Conservation (phyloP, 768 basidiomycete genomes). For the Lentinula edodes region DNA sequence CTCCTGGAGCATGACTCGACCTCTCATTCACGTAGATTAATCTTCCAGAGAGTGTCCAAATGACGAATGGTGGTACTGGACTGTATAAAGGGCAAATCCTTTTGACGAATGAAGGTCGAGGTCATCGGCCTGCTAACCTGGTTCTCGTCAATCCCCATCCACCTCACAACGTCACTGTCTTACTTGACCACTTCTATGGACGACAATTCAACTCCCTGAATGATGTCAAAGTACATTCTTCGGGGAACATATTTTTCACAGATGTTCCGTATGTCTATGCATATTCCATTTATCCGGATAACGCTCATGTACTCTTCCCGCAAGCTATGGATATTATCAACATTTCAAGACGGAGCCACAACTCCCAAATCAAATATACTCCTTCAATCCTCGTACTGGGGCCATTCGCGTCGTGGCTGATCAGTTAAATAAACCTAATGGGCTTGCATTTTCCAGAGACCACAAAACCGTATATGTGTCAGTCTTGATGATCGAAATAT, state of each 20-base stretch:
- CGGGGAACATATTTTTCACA: slow-evolving; percentile 14
- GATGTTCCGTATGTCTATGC: slow-evolving; percentile 25
- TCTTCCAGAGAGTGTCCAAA: slow-evolving; percentile 23
- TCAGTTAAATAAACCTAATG: slow-evolving; percentile 19
- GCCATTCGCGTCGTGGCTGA: slow-evolving; percentile 38
- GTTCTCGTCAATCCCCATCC: slow-evolving; percentile 27
- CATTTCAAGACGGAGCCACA: slow-evolving; percentile 32
- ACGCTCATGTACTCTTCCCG: slow-evolving; percentile 18
- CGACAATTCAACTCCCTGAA: slow-evolving; percentile 42
- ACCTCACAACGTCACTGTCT: slow-evolving; percentile 33
- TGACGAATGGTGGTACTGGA: slow-evolving; percentile 40
- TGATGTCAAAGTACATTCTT: slow-evolving; percentile 35
- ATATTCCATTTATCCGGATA: not conserved
- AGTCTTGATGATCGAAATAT: not conserved
- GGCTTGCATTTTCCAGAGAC: not conserved
- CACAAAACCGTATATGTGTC: not conserved
- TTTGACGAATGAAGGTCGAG: slow-evolving; percentile 44
- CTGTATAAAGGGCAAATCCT: slow-evolving; percentile 41
- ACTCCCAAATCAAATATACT: slow-evolving; percentile 40
- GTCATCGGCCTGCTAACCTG: slow-evolving; percentile 29
- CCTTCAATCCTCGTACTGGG: slow-evolving; percentile 35
- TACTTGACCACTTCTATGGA: slow-evolving; percentile 39
- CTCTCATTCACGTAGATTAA: slow-evolving; percentile 13
- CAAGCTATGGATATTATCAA: slow-evolving; percentile 32
- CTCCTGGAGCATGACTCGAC: not conserved